Percentiles rank a stretch among this genome's conserved stretches.
These are phyloP conservation scores for Chionographis japonica DNA, from an alignment of 106 monocot genomes.

Conservation along the genomic window DNA sequence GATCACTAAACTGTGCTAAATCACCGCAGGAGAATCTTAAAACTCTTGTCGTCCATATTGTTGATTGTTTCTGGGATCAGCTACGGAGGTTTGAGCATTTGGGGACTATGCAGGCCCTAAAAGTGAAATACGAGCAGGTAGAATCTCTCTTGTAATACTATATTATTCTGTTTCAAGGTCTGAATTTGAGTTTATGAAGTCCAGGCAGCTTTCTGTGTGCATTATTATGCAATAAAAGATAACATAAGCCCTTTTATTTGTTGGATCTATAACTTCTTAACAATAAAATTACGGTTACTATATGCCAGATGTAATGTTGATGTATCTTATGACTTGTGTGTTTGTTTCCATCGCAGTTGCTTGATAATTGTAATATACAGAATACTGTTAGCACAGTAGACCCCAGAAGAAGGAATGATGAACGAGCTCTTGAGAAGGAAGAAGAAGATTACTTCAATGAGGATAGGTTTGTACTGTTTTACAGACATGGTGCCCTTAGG, in stretches of 20 bases:
- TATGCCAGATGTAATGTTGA: not conserved
- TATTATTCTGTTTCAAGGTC: not conserved
- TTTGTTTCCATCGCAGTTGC: conserved; percentile 34
- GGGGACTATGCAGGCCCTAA: conserved; percentile 57
- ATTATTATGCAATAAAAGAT: too few relatives aligned
- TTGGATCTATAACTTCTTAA: not conserved
- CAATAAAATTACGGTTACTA: not conserved
- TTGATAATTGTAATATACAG: conserved; percentile 55
- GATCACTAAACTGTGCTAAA: not conserved
- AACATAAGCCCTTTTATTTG: too few relatives aligned
- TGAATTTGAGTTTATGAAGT: not conserved
- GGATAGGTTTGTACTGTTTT: conserved; percentile 52
- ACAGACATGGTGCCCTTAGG: not conserved
- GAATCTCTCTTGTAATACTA: not conserved
- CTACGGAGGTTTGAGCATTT: conserved; percentile 68
- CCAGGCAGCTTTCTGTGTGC: too few relatives aligned
- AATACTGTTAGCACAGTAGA: conserved; percentile 18
- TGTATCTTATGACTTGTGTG: not conserved
- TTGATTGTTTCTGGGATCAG: conserved; percentile 71
- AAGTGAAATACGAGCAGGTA: conserved; percentile 94
- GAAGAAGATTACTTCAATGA: conserved; percentile 98
- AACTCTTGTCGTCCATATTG: conserved; percentile 52
- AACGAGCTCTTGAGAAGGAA: conserved; percentile 89
- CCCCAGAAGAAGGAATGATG: conserved; percentile 57
- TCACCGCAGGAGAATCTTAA: conserved; percentile 60